These are phyloP conservation scores for Fusarium stilboides DNA, from an alignment of 2,329 filamentous ascomycete genomes.

Conservation along the genomic window DNA sequence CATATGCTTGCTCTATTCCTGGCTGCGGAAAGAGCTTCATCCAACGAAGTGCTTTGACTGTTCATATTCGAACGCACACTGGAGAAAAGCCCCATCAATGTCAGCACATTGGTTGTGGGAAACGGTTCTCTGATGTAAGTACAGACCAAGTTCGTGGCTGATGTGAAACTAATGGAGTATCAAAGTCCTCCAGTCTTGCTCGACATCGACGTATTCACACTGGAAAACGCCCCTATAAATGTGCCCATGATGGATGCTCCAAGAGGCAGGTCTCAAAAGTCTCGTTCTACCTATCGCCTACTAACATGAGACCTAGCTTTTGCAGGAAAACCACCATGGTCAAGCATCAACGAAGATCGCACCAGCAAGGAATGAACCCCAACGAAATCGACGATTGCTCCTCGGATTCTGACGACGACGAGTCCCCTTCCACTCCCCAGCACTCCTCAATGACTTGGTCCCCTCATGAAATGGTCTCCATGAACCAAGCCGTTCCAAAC, in stretches of 20 bases:
- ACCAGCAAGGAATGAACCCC: slow-evolving; percentile 71
- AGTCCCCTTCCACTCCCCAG: slow-evolving; percentile 72
- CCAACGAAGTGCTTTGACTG: slow-evolving; percentile 78
- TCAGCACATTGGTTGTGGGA: slow-evolving; percentile 75
- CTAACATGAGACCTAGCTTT: slow-evolving; percentile 65
- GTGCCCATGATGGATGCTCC: slow-evolving; percentile 72
- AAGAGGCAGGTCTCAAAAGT: slow-evolving; percentile 66
- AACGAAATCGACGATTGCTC: slow-evolving; percentile 70
- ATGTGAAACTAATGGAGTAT: slow-evolving; percentile 21
- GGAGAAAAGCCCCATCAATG: slow-evolving; percentile 81
- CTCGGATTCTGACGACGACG: slow-evolving; percentile 71
- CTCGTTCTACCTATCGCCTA: slow-evolving; percentile 1
- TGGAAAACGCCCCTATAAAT: slow-evolving; percentile 77
- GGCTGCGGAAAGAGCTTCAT: slow-evolving; percentile 80
- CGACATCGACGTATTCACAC: slow-evolving; percentile 77
- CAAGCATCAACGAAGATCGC: slow-evolving; percentile 75
- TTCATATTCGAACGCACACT: slow-evolving; percentile 79
- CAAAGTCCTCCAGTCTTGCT: slow-evolving; percentile 75
- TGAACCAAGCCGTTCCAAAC: slow-evolving; percentile 56
- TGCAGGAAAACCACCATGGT: slow-evolving; percentile 81
- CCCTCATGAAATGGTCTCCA: slow-evolving; percentile 59
- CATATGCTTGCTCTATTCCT: slow-evolving; percentile 72
- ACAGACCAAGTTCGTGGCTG: neutral
- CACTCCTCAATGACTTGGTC: slow-evolving; percentile 69
- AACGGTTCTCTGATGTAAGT: slow-evolving; percentile 79